Evolutionary conservation across 192 early-diverging fungal genomes (phyloP).

Genomic region (Backusella psychrophila): DNA sequence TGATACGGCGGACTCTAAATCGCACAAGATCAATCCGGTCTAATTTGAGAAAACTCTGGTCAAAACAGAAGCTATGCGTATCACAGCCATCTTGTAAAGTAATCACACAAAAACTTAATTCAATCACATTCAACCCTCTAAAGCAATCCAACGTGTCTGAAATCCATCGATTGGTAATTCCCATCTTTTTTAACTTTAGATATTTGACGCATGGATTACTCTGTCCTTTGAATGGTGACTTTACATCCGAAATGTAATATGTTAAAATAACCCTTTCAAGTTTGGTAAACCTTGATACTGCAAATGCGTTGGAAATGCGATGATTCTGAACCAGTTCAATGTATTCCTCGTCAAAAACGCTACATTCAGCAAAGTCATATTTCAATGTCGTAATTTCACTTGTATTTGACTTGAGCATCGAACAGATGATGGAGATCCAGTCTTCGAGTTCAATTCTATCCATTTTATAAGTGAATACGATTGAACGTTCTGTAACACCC

Average conservation of each 20-base stretch:
- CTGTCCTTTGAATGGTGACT: not conserved
- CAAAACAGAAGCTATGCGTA: not conserved
- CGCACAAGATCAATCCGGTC: not conserved
- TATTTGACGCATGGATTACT: not conserved
- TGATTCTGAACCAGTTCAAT: not conserved
- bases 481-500: not conserved
- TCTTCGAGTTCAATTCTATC: not conserved
- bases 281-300: not conserved
- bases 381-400: not conserved
- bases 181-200: not conserved
- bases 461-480: not conserved
- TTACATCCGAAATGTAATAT: not conserved
- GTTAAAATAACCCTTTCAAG: not conserved
- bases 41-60: not conserved
- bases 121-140: not conserved
- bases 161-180: not conserved
- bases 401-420: not conserved
- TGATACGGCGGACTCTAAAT: not conserved
- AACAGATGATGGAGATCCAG: not conserved
- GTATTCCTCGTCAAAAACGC: not conserved
- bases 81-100: not conserved
- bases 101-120: not conserved
- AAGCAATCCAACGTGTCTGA: not conserved
- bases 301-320: not conserved
- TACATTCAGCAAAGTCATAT: slow-evolving; percentile 1